Evolutionary conservation across 1,284 basidiomycete genomes (phyloP).

Genomic region (Ustilago shanxiensis): DNA sequence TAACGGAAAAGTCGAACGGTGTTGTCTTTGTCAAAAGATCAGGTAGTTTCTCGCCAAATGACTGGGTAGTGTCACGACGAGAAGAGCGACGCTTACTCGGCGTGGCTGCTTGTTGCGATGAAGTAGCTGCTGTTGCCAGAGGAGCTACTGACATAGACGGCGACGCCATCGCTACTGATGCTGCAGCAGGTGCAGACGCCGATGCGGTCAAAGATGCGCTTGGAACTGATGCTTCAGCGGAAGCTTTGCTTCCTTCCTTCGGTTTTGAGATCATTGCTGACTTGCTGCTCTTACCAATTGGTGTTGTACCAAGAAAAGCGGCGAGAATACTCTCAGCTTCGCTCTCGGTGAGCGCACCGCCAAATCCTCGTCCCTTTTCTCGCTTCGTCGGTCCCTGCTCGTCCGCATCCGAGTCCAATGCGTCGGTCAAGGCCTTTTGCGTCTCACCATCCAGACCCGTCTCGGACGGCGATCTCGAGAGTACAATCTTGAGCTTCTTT

Average conservation of each 20-base stretch:
- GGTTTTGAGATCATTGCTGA: background rate
- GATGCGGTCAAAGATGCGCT: background rate
- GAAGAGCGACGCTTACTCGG: constrained; percentile 31
- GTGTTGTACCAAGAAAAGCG: constrained; percentile 38
- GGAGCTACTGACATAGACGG: background rate
- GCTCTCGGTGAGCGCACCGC: constrained; percentile 34
- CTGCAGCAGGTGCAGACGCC: background rate
- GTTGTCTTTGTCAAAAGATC: constrained; percentile 29
- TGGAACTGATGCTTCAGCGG: background rate
- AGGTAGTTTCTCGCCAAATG: constrained; percentile 47
- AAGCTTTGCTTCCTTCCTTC: background rate
- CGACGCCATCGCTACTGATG: background rate
- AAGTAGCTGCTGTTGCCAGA: background rate
- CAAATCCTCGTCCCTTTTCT: constrained; percentile 9
- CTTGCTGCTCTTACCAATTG: constrained; percentile 14
- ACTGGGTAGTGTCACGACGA: constrained; percentile 30
- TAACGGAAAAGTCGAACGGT: constrained; percentile 36
- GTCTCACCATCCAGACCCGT: constrained; percentile 1
- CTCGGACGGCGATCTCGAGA: constrained; percentile 13
- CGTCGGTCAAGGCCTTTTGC: constrained; percentile 12
- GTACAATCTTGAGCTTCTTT: constrained; percentile 26
- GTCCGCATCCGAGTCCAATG: constrained; percentile 16
- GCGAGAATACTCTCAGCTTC: constrained; percentile 43
- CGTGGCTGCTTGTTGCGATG: background rate
- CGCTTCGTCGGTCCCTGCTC: constrained; percentile 4